phyloP scores from a whole-genome alignment of 805 yeast species.

The Candida ponderosae region DNA sequence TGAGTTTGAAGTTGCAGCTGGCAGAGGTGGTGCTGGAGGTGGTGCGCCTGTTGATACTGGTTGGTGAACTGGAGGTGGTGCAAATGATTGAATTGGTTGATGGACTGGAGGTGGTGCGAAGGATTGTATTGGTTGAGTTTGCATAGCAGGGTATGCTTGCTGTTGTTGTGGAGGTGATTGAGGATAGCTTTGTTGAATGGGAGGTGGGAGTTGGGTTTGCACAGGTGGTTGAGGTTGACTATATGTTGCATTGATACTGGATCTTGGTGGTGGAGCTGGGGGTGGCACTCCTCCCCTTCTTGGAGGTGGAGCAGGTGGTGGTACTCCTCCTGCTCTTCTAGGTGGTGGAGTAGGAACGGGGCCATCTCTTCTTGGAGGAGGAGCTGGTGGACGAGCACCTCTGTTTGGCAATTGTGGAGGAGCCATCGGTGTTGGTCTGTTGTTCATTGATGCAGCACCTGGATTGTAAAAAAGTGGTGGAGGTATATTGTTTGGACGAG shows the following conservation, averaged over 20 bases:
- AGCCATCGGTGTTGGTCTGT: constrained; percentile 9
- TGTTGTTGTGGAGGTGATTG: constrained; percentile 4
- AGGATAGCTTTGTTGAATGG: neutral
- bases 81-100: constrained; percentile 7
- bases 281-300: constrained; percentile 8
- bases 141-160: constrained; percentile 3
- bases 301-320: constrained; percentile 14
- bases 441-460: too few relatives aligned
- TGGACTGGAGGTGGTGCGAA: constrained; percentile 5
- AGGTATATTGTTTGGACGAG: neutral
- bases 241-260: neutral
- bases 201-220: neutral
- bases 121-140: constrained; percentile 5
- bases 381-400: constrained; percentile 6
- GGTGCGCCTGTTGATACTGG: constrained; percentile 18
- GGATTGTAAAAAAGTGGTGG: too few relatives aligned
- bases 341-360: constrained; percentile 22
- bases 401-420: constrained; percentile 17
- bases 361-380: constrained; percentile 1
- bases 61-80: constrained; percentile 6
- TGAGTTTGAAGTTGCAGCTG: constrained; percentile 25
- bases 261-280: constrained; percentile 8
- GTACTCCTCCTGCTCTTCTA: constrained; percentile 1
- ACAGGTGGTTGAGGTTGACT: constrained; percentile 1
- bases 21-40: constrained; percentile 25